phyloP scores from a whole-genome alignment of 2,329 filamentous ascomycete genomes.

The Arthrobotrys sinensis region DNA sequence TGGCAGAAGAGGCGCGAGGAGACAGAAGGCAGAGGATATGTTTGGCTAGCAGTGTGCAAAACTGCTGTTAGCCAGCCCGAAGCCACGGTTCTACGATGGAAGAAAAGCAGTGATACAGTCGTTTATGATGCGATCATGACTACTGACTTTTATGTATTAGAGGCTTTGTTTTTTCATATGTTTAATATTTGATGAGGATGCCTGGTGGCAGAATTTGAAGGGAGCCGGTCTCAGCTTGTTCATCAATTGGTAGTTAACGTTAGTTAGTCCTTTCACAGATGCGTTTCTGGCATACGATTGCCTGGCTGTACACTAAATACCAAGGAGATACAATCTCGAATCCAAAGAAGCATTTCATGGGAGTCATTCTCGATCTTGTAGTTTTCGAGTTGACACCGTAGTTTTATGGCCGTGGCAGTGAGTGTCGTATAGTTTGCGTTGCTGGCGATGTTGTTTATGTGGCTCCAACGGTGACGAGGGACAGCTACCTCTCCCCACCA shows the following conservation, averaged over 20 bases:
- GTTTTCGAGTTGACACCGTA: constrained; percentile 8
- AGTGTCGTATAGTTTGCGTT: constrained; percentile 34
- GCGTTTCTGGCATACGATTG: constrained; percentile 1
- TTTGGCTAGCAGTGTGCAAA: constrained; percentile 26
- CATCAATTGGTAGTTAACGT: background rate
- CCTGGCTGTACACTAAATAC: constrained; percentile 3
- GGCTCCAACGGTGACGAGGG: constrained; percentile 43
- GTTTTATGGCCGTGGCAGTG: constrained; percentile 19
- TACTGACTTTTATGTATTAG: background rate
- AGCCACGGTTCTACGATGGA: background rate
- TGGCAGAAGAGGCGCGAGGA: constrained; percentile 35
- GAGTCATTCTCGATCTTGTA: constrained; percentile 9
- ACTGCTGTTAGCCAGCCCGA: background rate
- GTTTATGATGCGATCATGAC: background rate
- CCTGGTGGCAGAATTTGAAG: constrained; percentile 1
- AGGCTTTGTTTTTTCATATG: background rate
- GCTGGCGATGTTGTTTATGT: constrained; percentile 61
- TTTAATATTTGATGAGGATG: background rate
- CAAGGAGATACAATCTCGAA: background rate
- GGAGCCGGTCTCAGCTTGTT: background rate
- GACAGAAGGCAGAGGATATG: constrained; percentile 59
- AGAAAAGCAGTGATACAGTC: background rate
- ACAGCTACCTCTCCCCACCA: constrained; percentile 43
- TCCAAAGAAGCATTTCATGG: background rate
- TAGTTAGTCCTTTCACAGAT: background rate